Base-by-base conservation (phyloP, 148 eudicot genomes). In the Camellia lanceoleosa region DNA sequence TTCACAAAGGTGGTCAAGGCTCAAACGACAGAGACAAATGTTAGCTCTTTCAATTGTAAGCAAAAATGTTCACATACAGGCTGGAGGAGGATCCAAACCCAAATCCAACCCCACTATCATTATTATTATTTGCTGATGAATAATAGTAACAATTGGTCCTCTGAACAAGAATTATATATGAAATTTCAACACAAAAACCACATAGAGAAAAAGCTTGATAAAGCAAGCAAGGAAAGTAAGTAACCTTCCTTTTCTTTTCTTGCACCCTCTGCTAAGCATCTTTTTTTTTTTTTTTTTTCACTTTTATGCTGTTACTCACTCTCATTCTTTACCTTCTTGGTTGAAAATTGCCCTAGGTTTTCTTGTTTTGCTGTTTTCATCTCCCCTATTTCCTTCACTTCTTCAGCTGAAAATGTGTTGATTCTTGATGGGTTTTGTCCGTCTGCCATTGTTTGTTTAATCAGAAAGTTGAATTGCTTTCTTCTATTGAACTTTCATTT, bases 11-110 rank as follows among this genome's bases (percentile, higher is more conserved):
- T 80, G 64, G 87, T 86, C 80, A 86, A 84, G 82, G 82, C 61
- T 71, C 76, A 77, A 84, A 77, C 67, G 51, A 62, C 80, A 77
- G 44, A 63, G 46, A 52, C 78, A 47, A 74, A 65, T 68, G 73
- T 52, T 30, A 30, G 38, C 38, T 30, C 38, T 30, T 30, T 30
- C 38, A 30, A 30, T 30, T 30, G 38, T 30, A 30, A 30, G 38
- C 38, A 30, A 30, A 30, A 30, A 30, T 30, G 38, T 30, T 30
- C 38, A 82, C 89, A 71, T 87, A 89, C 93, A 88, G 88, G 65
- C 85, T 90, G 93, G 88, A 88, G 87, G 90, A 88, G 90, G 76
- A 88, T 88, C 89, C 88, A 87, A 87, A 86, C 68, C 77, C 80
- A 85, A 87, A 86, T 66, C 77, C 80, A 85, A 82, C 83, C 87